phyloP scores from a whole-genome alignment of 176 grass and related monocot genomes.

The Lolium multiflorum region DNA sequence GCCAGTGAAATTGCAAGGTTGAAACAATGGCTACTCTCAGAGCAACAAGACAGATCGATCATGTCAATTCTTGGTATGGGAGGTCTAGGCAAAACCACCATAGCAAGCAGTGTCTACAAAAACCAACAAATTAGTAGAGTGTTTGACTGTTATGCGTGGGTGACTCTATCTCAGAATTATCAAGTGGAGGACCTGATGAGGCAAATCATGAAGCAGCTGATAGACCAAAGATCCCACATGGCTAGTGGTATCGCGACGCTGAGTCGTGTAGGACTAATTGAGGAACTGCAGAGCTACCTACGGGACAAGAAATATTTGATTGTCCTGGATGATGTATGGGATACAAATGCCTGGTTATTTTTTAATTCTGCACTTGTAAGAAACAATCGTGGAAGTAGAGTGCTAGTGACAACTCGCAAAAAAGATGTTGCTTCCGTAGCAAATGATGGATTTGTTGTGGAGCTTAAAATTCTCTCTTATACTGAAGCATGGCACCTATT shows the following conservation, averaged over 20 bases:
- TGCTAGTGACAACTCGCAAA: constrained; percentile 50
- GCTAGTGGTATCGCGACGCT: constrained; percentile 15
- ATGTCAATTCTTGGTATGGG: constrained; percentile 66
- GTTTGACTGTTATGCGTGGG: constrained; percentile 54
- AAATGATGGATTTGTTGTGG: neutral
- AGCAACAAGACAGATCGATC: constrained; percentile 16
- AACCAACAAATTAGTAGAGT: constrained; percentile 15
- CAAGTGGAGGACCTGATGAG: constrained; percentile 43
- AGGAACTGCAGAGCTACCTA: constrained; percentile 33
- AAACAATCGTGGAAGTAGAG: constrained; percentile 30
- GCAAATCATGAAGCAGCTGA: constrained; percentile 46
- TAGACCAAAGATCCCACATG: neutral
- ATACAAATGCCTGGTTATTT: constrained; percentile 32
- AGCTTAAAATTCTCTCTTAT: constrained; percentile 28
- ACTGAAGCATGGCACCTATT: constrained; percentile 54
- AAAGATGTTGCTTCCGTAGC: constrained; percentile 49
- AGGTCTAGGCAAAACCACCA: constrained; percentile 62
- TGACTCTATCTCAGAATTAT: constrained; percentile 47
- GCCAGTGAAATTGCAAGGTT: constrained; percentile 30
- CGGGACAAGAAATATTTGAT: constrained; percentile 50
- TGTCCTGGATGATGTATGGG: constrained; percentile 60
- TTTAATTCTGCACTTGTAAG: constrained; percentile 40
- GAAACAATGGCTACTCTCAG: constrained; percentile 44
- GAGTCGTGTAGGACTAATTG: constrained; percentile 35
- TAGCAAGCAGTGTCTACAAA: constrained; percentile 46